Base-by-base conservation (phyloP, 805 yeast species). In the Saturnispora dispora region DNA sequence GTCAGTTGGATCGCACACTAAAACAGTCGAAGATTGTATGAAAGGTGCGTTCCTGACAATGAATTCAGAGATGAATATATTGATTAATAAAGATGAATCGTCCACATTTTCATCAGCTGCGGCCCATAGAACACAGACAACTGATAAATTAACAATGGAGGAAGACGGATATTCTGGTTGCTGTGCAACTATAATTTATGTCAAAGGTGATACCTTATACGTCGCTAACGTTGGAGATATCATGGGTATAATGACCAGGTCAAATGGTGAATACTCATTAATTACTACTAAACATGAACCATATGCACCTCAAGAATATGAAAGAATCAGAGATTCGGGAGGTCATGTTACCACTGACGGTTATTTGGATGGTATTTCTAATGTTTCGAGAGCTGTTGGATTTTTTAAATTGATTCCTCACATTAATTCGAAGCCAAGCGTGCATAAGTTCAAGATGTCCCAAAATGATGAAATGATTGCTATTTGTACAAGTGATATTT, bases 191-290 rank as follows among this genome's bases (percentile, higher is more conserved):
- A 81, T 88, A 11, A 73, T 88, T 13, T 93, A 88, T 64, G 75
- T 91, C 58, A 80, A 79, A 54, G 95, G 83, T 18, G 77, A 78
- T 48, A 75, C 72, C 50, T 64, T 89, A 22, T 88, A 83, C 64
- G 76, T 89, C 23, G 96, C 96, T 2, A 90, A 90, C 56, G 78
- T 88, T 50, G 99, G 99, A 60, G 97, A 93, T 61, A 81, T 88
- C 2, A 84, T 83, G 75, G 90, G 88, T 1, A 72, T 93, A 47
- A 64, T 91, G 47, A 82, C 95, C 7, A 78, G 84, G 53, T 78
- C 80, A 40, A 88, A 86, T 65, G 96, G 98, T 30, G 91, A 88
- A 46, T 84, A 79, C 63, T 70, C 74, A n/a, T 71, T 79, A 4
- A 70, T 93, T 41, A 85, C 96, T 1, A 79, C 76, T 22, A 79